A percentile compares a stretch with the other conserved stretches of the same genome.
phyloP scores from a whole-genome alignment of 2,329 filamentous ascomycete species.

The Fusarium sp. region DNA sequence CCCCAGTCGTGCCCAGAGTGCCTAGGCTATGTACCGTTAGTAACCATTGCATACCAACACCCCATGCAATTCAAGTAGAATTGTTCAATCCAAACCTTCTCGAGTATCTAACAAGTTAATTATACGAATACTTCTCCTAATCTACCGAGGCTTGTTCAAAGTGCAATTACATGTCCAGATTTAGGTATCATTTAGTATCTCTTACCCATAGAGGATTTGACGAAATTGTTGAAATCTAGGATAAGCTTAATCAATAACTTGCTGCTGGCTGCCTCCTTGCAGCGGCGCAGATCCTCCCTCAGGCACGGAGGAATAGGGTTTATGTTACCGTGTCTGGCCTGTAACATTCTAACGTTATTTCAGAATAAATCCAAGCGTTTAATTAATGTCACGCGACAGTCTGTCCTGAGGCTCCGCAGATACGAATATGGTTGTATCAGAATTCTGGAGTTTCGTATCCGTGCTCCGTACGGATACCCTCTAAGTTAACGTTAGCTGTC shows the following conservation, averaged over 20 bases:
- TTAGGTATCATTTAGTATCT: too few relatives aligned
- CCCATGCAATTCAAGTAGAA: too few relatives aligned
- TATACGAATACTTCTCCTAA: too few relatives aligned
- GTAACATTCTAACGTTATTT: conserved; percentile 13
- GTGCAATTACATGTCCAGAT: too few relatives aligned
- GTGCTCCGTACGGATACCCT: neutral
- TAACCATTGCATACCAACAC: conserved; percentile 12
- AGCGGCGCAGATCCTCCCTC: conserved; percentile 26
- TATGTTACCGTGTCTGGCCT: neutral
- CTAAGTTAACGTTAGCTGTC: too few relatives aligned
- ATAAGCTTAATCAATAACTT: too few relatives aligned
- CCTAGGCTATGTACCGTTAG: neutral
- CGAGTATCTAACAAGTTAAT: too few relatives aligned
- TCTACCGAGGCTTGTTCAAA: too few relatives aligned
- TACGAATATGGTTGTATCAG: conserved; percentile 11
- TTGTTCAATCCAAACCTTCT: too few relatives aligned
- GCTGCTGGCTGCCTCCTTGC: conserved; percentile 35
- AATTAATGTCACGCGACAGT: conserved; percentile 42
- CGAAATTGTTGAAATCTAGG: too few relatives aligned
- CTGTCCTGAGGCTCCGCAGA: conserved; percentile 21
- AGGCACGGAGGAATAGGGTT: conserved; percentile 25
- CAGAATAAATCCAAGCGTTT: conserved; percentile 18
- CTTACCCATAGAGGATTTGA: too few relatives aligned
- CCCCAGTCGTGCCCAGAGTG: conserved; percentile 23
- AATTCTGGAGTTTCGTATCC: neutral